phyloP scores from a whole-genome alignment of 2,329 filamentous ascomycete species.

The Claviceps pazoutovae region DNA sequence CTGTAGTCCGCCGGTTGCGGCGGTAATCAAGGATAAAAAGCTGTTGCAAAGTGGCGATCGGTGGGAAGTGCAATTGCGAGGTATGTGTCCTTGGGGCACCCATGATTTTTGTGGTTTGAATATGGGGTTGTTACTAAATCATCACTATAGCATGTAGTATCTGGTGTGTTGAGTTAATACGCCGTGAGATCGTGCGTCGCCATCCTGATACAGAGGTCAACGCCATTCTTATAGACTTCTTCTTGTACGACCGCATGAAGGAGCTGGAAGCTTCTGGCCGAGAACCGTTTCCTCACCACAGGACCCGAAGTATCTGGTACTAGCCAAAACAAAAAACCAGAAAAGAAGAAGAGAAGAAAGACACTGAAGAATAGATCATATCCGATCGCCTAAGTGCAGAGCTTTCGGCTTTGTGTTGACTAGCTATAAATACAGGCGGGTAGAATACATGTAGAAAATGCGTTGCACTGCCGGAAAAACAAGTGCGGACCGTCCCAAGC shows the following conservation, averaged over 20 bases:
- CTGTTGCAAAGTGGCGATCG: slow-evolving; percentile 55
- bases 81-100: slow-evolving; percentile 24
- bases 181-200: slow-evolving; percentile 59
- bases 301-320: slow-evolving; percentile 92
- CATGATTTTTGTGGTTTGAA: neutral
- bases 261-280: slow-evolving; percentile 53
- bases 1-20: slow-evolving; percentile 69
- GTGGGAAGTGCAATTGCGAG: slow-evolving; percentile 81
- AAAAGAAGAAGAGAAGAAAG: neutral
- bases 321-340: slow-evolving; percentile 22
- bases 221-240: slow-evolving; percentile 92
- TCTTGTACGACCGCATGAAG: slow-evolving; percentile 90
- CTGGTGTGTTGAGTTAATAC: slow-evolving; percentile 86
- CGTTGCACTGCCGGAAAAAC: neutral
- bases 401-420: neutral
- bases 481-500: neutral
- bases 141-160: slow-evolving; percentile 61
- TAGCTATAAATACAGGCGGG: neutral
- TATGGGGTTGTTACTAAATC: neutral
- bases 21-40: slow-evolving; percentile 50
- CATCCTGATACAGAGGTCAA: slow-evolving; percentile 65
- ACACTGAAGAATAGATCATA: neutral
- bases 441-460: neutral
- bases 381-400: neutral
- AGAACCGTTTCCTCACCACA: slow-evolving; percentile 59